Base-by-base conservation (phyloP, 1,284 basidiomycete species). In the Somion occarium region DNA sequence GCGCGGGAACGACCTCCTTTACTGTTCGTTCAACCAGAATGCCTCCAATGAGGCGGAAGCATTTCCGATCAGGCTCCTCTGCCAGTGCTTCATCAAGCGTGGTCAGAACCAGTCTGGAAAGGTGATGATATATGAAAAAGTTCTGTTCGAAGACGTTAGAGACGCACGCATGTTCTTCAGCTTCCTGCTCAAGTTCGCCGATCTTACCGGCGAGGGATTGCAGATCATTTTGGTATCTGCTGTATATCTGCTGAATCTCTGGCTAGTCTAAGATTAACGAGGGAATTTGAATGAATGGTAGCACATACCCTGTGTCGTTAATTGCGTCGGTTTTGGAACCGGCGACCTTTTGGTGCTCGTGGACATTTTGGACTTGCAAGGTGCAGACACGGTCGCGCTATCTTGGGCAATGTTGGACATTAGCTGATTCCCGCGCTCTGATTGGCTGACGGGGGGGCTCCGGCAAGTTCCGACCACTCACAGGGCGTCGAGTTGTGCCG, bases 11-110 rank as follows among this genome's bases (percentile, higher is more conserved):
- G 27, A 99, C 93, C 61, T 99, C 97, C 65, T 90, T 87, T 43
- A 99, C 97, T 0, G 93, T 98, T 44, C 95, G 81, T 69, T 99
- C 94, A 23, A 98, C 95, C 7, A 99, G 80, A 2, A 98, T 88
- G 25, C 96, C 97, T 11, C 97, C 97, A 55, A 99, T 91, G 59
- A 99, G 78, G 46, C 97, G 85, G 72, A 98, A 99, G 71, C 97
- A 99, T 71, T 93, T 94, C 54, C 97, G 85, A 64, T 85, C 79
- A 22, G 96, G 93, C 54, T 96, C 91, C 53, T 80, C 79, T 26
- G 74, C 76, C 39, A 90, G 73, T 5, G 85, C 84, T 59, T 94
- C 86, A 53, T 87, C 80, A 24, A 99, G 73, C 1, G 96, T 98
- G 1, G 81, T 80, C 43, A 99, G 79, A 7, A 99, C 97, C 15